Evolutionary conservation across 148 eudicot genomes (phyloP), one percentile per base, ranked within the genome.

Genomic region (Fagopyrum esculentum): DNA sequence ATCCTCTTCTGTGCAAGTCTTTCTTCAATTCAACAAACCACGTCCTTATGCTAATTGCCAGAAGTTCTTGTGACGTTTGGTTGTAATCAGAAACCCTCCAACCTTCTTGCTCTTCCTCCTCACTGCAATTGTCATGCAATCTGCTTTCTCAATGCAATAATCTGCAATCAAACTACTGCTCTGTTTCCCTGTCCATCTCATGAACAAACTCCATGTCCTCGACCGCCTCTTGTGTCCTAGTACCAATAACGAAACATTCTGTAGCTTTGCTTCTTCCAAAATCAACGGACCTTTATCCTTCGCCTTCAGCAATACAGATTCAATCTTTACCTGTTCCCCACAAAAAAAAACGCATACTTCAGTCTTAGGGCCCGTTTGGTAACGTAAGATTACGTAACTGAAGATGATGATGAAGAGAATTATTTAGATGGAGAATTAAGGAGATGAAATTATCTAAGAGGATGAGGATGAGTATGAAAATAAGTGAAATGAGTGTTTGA

Each of bases 81-180:
- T 92, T 68, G 93, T 92, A 63, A 92, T 92, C 61, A 87, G 78
- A 77, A 87, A 92, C 15, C 97, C 97, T 9, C 97, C 97, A 70
- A 82, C 78, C 80, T 89, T 88, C 59, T 74, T 87, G 81, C 87
- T 85, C 79, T 88, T 90, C 50, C 89, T 82, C 69, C 97, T 90
- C n/a, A 92, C 95, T 59, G 91, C 95, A 69, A 92, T 79, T 1
- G 95, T 87, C 95, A 90, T 87, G 74, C 97, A 90, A 73, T 83
- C 83, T 49, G 93, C 86, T 80, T 92, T 86, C 69, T 92, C 89
- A 12, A 92, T 89, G 81, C 97, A 92, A 79, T 90, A 92, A 74
- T 92, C 95, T 43, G 83, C 90, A 22, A 83, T 80, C 22, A 82
- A 50, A 30, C 78, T 77, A 49, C 83, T 76, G 15, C 77, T 84